A percentile compares a stretch with the other conserved stretches of the same genome.
Evolutionary conservation across 139 green algal species (phyloP).

Genomic region (Chlamydomonas asymmetrica): DNA sequence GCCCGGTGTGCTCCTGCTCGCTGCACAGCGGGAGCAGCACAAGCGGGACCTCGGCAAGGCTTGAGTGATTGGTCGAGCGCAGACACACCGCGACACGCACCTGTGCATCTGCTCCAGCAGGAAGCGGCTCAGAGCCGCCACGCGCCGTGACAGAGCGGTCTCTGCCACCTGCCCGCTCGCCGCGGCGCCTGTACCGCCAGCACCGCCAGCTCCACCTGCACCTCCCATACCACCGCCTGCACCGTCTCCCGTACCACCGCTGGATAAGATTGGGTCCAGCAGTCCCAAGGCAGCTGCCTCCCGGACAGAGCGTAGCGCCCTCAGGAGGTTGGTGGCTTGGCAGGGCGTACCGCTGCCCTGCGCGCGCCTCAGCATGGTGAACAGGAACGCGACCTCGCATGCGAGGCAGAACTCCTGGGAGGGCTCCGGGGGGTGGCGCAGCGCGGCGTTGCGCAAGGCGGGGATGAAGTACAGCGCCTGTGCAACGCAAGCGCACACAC

Average conservation of each 20-base stretch:
- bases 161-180: slow-evolving; percentile 51
- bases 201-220: slow-evolving; percentile 53
- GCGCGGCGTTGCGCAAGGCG: slow-evolving; percentile 56
- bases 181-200: slow-evolving; percentile 50
- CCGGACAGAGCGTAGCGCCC: slow-evolving; percentile 78
- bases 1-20: too few species aligned
- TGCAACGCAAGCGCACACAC: not conserved
- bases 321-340: slow-evolving; percentile 86
- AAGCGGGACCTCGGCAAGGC: too few species aligned
- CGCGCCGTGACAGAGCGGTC: slow-evolving; percentile 56
- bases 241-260: slow-evolving; percentile 4
- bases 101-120: slow-evolving; percentile 86
- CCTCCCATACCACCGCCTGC: slow-evolving; percentile 39
- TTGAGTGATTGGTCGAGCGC: too few species aligned
- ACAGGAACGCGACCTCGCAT: slow-evolving; percentile 86
- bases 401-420: slow-evolving; percentile 86
- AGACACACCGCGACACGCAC: slow-evolving; percentile 19
- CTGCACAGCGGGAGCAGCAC: slow-evolving; percentile 1
- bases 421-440: slow-evolving; percentile 69
- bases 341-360: slow-evolving; percentile 15
- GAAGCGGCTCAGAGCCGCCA: slow-evolving; percentile 85
- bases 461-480: slow-evolving; percentile 91
- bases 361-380: slow-evolving; percentile 81
- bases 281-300: slow-evolving; percentile 85
- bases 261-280: slow-evolving; percentile 60